Evolutionary conservation across 2,329 filamentous ascomycete species (phyloP).

Genomic region (Pyrenophora seminiperda): DNA sequence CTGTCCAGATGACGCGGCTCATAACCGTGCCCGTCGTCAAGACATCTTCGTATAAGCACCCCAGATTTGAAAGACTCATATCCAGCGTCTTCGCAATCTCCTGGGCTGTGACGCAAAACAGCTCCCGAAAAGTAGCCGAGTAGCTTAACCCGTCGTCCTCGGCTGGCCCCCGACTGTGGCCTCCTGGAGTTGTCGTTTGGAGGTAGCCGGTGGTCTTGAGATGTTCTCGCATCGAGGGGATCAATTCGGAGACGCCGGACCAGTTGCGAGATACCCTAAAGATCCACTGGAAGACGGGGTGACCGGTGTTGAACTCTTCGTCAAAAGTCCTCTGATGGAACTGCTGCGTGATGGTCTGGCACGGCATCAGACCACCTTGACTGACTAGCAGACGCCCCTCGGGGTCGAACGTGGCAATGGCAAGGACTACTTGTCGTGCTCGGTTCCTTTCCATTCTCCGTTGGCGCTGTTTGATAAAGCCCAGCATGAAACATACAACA

Average conservation of each 20-base stretch:
- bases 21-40: slow-evolving; percentile 67
- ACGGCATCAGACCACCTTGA: slow-evolving; percentile 71
- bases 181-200: slow-evolving; percentile 23
- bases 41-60: slow-evolving; percentile 77
- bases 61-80: slow-evolving; percentile 66
- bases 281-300: slow-evolving; percentile 86
- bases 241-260: slow-evolving; percentile 68
- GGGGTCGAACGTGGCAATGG: slow-evolving; percentile 69
- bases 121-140: slow-evolving; percentile 76
- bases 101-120: slow-evolving; percentile 80
- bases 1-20: slow-evolving; percentile 62
- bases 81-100: slow-evolving; percentile 72
- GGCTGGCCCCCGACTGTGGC: slow-evolving; percentile 22
- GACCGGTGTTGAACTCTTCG: slow-evolving; percentile 75
- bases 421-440: slow-evolving; percentile 61
- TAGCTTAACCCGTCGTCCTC: slow-evolving; percentile 72
- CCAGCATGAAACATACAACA: slow-evolving; percentile 42
- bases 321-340: slow-evolving; percentile 59
- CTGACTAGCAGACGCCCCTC: slow-evolving; percentile 71
- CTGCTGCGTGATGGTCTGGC: slow-evolving; percentile 75
- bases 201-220: slow-evolving; percentile 59
- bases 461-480: slow-evolving; percentile 47
- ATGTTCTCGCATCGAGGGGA: slow-evolving; percentile 74
- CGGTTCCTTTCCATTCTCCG: slow-evolving; percentile 50
- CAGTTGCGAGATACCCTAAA: slow-evolving; percentile 82